Evolutionary conservation across 148 eudicot species (phyloP), one percentile per base, ranked within the genome.

Genomic region (Rhododendron kiyosumense): DNA sequence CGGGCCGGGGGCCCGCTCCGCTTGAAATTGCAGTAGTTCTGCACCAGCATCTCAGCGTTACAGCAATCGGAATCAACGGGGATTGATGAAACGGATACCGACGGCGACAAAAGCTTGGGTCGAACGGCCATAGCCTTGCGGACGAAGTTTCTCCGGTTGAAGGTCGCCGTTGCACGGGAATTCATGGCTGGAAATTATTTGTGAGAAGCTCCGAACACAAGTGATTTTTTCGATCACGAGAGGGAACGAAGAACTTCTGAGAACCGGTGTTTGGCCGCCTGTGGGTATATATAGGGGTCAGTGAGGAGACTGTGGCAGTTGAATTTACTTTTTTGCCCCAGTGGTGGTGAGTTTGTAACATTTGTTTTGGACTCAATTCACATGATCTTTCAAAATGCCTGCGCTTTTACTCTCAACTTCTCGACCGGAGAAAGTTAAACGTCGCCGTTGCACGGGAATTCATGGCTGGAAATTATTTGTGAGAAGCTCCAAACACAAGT

Each of bases 11-110:
- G 86, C 14, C 79, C 88, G 32, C 93, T 92, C 3, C 71, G 67
- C 81, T 91, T 90, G 89, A 91, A 94, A 85, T 90, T 92, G 32
- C 74, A 36, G 81, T 80, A 57, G 81, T 94, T 94, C 84, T 91
- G 91, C 10, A 92, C 0, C 86, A 93, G 41, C 13, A 88, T 78
- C 74, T 79, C 78, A 22, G 87, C 85, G 38, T 82, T 52, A 54
- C 15, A 24, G 4, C 74, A 36, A 76, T 8, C 69, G 81, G 22
- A 49, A 41, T 9, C 18, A 1, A 7, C 73, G 30, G 61, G 63
- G 14, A 67, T 34, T 3, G 78, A 54, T 17, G 61, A 11, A 10
- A 26, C 28, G 5, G 69, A 2, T 1, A 48, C 3, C 28, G 87
- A 14, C 4, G 69, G 0, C 5, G 38, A 22, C 9, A 5, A 57